Evolutionary conservation across 202 grass and related monocot species (phyloP).

Genomic region (Schoenoplectus tabernaemontani): DNA sequence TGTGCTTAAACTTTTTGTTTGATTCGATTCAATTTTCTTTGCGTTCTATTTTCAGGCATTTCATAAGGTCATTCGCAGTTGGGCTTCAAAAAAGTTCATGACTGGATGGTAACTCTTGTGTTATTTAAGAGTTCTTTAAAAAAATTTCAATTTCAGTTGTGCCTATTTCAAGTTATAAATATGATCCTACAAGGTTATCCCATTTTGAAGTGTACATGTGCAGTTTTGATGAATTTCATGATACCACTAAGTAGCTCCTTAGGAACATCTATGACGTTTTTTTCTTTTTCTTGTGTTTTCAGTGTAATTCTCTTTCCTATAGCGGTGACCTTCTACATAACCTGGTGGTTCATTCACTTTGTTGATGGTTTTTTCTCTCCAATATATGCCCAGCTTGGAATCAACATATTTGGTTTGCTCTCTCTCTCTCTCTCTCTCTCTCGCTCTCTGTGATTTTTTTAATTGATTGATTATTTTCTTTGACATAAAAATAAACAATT

Average conservation of each 20-base stretch:
- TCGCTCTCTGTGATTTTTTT: background rate
- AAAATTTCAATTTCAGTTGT: background rate
- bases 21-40: background rate
- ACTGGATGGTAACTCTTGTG: constrained; percentile 49
- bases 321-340: constrained; percentile 94
- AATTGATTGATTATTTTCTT: background rate
- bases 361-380: constrained; percentile 95
- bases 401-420: constrained; percentile 81
- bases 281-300: constrained; percentile 21
- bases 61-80: constrained; percentile 72
- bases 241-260: background rate
- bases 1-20: background rate
- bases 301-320: constrained; percentile 93
- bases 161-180: background rate
- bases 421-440: background rate
- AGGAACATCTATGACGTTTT: constrained; percentile 5
- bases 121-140: background rate
- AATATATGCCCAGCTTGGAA: constrained; percentile 79
- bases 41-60: constrained; percentile 49
- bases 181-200: background rate
- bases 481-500: background rate
- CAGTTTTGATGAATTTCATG: background rate
- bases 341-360: constrained; percentile 98
- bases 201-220: background rate
- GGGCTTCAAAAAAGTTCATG: constrained; percentile 91